Conservation (phyloP, 345 rosid genomes). For the Linum usitatissimum region DNA sequence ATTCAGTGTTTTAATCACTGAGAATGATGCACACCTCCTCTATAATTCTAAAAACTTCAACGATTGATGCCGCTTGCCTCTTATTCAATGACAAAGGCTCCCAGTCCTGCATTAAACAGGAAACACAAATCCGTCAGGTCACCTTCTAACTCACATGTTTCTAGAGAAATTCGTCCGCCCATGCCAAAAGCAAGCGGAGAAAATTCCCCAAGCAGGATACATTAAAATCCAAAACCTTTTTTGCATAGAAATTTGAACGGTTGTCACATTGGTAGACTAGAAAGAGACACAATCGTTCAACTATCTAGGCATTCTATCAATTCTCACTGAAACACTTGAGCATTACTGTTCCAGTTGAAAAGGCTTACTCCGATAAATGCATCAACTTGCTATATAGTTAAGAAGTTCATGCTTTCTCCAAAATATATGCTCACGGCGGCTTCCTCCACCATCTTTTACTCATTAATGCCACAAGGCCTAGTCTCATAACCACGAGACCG, state of each 20-base stretch:
- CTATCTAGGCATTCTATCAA: no score
- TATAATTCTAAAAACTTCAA: constrained; percentile 91
- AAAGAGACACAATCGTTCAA: no score
- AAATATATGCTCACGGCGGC: no score
- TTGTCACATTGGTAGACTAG: not conserved
- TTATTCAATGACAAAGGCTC: constrained; percentile 89
- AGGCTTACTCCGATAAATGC: no score
- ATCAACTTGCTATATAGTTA: no score
- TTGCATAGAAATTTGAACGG: not conserved
- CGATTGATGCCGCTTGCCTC: constrained; percentile 69
- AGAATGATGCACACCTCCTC: constrained; percentile 59
- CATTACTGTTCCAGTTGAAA: no score
- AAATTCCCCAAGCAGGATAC: not conserved
- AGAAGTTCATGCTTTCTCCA: no score
- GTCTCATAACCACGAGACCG: no score
- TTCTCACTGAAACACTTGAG: no score
- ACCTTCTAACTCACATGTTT: constrained; percentile 1
- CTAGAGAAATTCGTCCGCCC: constrained; percentile 10
- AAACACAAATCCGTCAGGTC: constrained; percentile 2
- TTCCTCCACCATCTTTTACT: no score
- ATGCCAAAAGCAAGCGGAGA: not conserved
- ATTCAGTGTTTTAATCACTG: constrained; percentile 1
- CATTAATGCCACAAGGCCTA: no score
- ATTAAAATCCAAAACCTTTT: not conserved
- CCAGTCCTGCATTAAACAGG: constrained; percentile 64